Conservation (phyloP, 2,329 filamentous ascomycete genomes). For the Diplodia seriata region DNA sequence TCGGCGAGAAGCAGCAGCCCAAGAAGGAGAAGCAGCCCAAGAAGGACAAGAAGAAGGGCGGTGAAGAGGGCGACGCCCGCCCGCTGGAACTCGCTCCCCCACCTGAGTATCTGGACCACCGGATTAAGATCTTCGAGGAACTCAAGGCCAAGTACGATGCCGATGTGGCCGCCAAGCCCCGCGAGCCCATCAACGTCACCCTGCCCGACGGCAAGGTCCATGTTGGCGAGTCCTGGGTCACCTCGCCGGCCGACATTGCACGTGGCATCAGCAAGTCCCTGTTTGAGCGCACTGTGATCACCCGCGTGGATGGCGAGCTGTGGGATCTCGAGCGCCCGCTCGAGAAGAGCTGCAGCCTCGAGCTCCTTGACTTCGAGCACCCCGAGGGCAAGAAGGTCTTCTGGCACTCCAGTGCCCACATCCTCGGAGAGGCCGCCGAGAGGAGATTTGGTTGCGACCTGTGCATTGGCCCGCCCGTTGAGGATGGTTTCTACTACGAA, state of each 20-base stretch:
- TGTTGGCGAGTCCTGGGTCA: slow-evolving; percentile 86
- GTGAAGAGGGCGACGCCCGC: slow-evolving; percentile 46
- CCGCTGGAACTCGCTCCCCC: slow-evolving; percentile 59
- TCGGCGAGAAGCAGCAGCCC: slow-evolving; percentile 44
- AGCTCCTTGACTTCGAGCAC: slow-evolving; percentile 82
- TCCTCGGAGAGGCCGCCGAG: slow-evolving; percentile 94
- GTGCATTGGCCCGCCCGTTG: slow-evolving; percentile 90
- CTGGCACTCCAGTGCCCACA: slow-evolving; percentile 96
- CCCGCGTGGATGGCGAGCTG: slow-evolving; percentile 81
- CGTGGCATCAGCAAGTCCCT: slow-evolving; percentile 83
- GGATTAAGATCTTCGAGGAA: slow-evolving; percentile 86
- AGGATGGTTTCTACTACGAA: slow-evolving; percentile 96
- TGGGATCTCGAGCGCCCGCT: slow-evolving; percentile 94
- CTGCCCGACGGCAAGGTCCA: slow-evolving; percentile 74
- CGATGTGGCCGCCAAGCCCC: slow-evolving; percentile 73
- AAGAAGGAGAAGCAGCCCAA: slow-evolving; percentile 41
- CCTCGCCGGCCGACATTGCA: slow-evolving; percentile 80
- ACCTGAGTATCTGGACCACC: slow-evolving; percentile 81
- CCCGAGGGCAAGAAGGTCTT: slow-evolving; percentile 87
- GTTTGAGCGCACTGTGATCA: slow-evolving; percentile 85
- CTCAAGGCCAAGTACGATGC: slow-evolving; percentile 84
- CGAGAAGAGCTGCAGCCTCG: slow-evolving; percentile 84
- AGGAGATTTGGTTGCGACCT: slow-evolving; percentile 88
- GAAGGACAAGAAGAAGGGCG: slow-evolving; percentile 53
- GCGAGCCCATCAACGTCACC: slow-evolving; percentile 75